A percentile compares a stretch with the other conserved stretches of the same genome.
These are phyloP conservation scores for Thyridium curvatum DNA, from an alignment of 2,329 filamentous ascomycete species.

Conservation along the genomic window DNA sequence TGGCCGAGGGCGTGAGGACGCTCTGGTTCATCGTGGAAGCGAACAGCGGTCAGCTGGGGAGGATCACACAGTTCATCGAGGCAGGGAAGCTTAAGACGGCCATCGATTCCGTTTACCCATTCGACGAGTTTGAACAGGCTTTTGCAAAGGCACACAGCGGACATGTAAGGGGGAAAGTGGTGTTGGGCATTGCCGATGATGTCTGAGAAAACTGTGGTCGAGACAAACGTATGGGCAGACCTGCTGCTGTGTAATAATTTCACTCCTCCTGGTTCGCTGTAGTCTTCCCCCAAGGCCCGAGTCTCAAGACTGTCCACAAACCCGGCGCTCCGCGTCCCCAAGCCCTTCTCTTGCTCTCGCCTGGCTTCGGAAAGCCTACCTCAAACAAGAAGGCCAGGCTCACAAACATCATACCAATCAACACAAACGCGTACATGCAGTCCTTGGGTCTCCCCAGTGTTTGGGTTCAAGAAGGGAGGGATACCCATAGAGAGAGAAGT, in stretches of 20 bases:
- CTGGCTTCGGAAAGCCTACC: conserved; percentile 16
- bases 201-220: not conserved
- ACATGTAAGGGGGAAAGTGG: conserved; percentile 10
- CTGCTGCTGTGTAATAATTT: not conserved
- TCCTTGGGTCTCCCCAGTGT: conserved; percentile 26
- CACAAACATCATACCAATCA: conserved; percentile 21
- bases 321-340: no score
- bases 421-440: conserved; percentile 25
- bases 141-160: conserved; percentile 6
- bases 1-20: conserved; percentile 7
- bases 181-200: conserved; percentile 4
- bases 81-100: conserved; percentile 1
- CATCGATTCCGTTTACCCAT: conserved; percentile 9
- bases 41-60: conserved; percentile 9
- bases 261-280: no score
- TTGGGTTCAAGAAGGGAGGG: conserved; percentile 14
- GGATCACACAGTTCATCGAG: conserved; percentile 10
- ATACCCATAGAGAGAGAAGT: conserved; percentile 22
- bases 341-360: not conserved
- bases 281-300: no score
- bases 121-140: conserved; percentile 10
- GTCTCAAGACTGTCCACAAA: no score
- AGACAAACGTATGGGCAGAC: not conserved
- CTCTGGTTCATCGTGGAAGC: conserved; percentile 7
- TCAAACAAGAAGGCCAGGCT: conserved; percentile 27